These are phyloP conservation scores for Solanum hybrid DNA, from an alignment of 305 asterid genomes.

Conservation along the genomic window DNA sequence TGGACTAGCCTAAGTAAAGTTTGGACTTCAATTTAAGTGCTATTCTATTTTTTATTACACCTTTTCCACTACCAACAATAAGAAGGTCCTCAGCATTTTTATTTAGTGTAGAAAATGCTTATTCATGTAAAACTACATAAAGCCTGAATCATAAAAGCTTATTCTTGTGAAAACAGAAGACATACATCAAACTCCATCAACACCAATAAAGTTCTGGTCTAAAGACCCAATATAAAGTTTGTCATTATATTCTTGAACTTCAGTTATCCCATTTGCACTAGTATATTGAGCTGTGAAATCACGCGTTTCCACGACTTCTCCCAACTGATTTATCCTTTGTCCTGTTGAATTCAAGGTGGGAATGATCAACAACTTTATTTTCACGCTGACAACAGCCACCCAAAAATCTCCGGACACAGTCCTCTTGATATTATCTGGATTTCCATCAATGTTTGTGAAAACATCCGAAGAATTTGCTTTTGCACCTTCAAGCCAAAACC, in stretches of 20 bases:
- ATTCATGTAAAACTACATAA: background rate
- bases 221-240: background rate
- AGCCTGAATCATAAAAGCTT: background rate
- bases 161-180: background rate
- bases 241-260: background rate
- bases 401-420: background rate
- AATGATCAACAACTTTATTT: background rate
- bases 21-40: background rate
- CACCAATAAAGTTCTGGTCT: background rate
- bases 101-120: background rate
- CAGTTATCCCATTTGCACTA: background rate
- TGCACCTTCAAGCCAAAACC: conserved; percentile 1
- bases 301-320: background rate
- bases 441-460: background rate
- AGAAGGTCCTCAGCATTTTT: background rate
- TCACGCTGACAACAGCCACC: background rate
- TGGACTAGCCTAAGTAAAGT: background rate
- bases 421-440: conserved; percentile 7
- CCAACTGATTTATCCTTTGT: background rate
- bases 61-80: background rate
- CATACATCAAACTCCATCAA: background rate
- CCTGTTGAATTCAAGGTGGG: background rate
- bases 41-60: background rate
- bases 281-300: background rate
- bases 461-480: background rate